These are phyloP conservation scores for Amanita pallidorosea DNA, from an alignment of 768 basidiomycete species.

Conservation along the genomic window DNA sequence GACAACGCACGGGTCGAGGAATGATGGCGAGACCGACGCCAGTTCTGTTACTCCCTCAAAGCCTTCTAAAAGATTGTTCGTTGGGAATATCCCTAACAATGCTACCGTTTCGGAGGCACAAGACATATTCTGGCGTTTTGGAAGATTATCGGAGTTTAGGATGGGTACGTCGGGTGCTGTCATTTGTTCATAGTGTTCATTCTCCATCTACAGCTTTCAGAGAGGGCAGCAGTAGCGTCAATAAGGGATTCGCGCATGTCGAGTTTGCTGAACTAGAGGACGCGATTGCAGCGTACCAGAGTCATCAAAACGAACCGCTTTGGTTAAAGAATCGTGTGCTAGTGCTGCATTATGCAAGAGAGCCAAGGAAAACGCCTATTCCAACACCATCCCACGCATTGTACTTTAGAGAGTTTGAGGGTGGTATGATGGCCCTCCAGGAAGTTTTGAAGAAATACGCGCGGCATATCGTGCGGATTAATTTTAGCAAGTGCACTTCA, in stretches of 20 bases:
- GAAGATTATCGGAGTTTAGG: slow-evolving; percentile 23
- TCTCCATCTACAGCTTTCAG: background rate
- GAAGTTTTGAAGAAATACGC: background rate
- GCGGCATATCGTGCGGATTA: background rate
- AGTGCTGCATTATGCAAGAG: background rate
- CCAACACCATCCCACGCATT: background rate
- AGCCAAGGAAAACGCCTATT: background rate
- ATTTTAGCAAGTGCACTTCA: background rate
- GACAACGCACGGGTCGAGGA: background rate
- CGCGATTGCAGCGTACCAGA: background rate
- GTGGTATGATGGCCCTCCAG: background rate
- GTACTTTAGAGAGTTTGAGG: background rate
- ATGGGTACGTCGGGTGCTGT: slow-evolving; percentile 25
- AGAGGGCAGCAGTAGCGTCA: background rate
- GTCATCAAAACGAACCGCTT: background rate
- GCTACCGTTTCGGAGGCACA: slow-evolving; percentile 28
- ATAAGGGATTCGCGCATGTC: background rate
- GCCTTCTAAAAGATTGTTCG: slow-evolving; percentile 29
- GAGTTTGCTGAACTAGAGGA: background rate
- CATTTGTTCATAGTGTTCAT: slow-evolving; percentile 14
- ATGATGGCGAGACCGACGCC: background rate
- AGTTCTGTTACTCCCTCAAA: background rate
- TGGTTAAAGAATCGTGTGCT: background rate
- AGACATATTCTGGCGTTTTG: slow-evolving; percentile 32
- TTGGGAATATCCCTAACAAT: slow-evolving; percentile 46